A percentile compares a stretch with the other conserved stretches of the same genome.
phyloP scores from a whole-genome alignment of 768 basidiomycete species.

The Panellus pusillus region DNA sequence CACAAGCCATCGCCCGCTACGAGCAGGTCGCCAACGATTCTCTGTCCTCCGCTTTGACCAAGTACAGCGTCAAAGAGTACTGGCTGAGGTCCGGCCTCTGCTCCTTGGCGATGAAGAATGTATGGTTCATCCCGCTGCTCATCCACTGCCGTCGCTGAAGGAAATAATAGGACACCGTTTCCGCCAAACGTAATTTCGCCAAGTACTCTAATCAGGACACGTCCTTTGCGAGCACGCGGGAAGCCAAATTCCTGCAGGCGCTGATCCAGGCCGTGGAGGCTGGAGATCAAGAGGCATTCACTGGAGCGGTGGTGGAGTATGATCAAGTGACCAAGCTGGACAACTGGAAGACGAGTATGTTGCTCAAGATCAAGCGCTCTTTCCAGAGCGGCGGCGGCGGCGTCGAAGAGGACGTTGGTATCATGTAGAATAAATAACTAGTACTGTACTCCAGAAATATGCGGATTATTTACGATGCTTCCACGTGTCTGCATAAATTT shows the following conservation, averaged over 20 bases:
- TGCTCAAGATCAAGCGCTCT: conserved; percentile 84
- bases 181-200: conserved; percentile 74
- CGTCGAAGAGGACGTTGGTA: conserved; percentile 50
- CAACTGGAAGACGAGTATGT: conserved; percentile 91
- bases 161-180: conserved; percentile 73
- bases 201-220: conserved; percentile 82
- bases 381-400: conserved; percentile 43
- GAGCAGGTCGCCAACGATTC: conserved; percentile 88
- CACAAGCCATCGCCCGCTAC: conserved; percentile 83
- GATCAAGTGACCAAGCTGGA: conserved; percentile 93
- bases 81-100: conserved; percentile 89
- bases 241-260: conserved; percentile 82
- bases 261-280: conserved; percentile 70
- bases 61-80: conserved; percentile 98
- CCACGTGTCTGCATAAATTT: background rate
- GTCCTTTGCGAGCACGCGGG: conserved; percentile 84
- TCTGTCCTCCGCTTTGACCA: conserved; percentile 80
- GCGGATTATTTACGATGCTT: conserved; percentile 3
- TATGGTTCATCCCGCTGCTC: conserved; percentile 8
- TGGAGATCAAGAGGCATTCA: conserved; percentile 58
- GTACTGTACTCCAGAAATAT: background rate
- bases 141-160: background rate
- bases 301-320: conserved; percentile 84
- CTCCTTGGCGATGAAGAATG: conserved; percentile 84
- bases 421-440: conserved; percentile 31